A percentile compares a stretch with the other conserved stretches of the same genome.
Evolutionary conservation across 2,329 filamentous ascomycete species (phyloP).

Genomic region (Acrodontium crateriforme): DNA sequence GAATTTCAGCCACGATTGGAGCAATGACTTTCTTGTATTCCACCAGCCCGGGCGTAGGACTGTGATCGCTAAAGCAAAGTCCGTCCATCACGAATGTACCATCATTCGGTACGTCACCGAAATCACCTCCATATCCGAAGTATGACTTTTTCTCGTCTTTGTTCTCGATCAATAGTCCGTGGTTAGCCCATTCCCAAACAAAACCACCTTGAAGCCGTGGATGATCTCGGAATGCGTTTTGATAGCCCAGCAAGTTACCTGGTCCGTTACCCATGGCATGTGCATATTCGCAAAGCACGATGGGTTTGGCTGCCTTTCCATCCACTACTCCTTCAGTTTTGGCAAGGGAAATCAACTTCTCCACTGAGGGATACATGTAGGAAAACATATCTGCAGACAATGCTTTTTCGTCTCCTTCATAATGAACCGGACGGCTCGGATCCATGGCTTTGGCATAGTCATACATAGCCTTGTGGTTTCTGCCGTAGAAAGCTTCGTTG

Average conservation of each 20-base stretch:
- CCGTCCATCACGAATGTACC: constrained; percentile 31
- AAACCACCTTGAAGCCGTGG: constrained; percentile 50
- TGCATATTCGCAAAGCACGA: constrained; percentile 43
- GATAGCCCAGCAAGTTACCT: constrained; percentile 54
- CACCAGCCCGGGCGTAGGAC: constrained; percentile 23
- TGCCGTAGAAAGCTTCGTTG: constrained; percentile 57
- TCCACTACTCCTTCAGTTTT: constrained; percentile 21
- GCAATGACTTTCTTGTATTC: constrained; percentile 30
- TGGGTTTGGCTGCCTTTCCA: constrained; percentile 33
- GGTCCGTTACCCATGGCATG: constrained; percentile 65
- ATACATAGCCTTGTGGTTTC: constrained; percentile 55
- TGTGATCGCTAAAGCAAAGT: constrained; percentile 26
- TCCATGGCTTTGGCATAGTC: constrained; percentile 43
- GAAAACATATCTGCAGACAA: constrained; percentile 50
- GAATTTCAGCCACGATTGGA: constrained; percentile 20
- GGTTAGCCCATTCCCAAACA: constrained; percentile 34
- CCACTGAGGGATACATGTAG: constrained; percentile 49
- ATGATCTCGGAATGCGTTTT: constrained; percentile 47
- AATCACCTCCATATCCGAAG: constrained; percentile 26
- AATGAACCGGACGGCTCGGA: constrained; percentile 46
- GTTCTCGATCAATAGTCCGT: constrained; percentile 28
- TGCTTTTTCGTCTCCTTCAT: constrained; percentile 49
- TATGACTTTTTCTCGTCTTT: constrained; percentile 25
- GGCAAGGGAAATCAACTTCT: constrained; percentile 35
- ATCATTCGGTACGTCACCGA: constrained; percentile 17